These are phyloP conservation scores for Saccharomyces cerevisiae DNA, from an alignment of 805 yeast genomes.

Conservation along the genomic window DNA sequence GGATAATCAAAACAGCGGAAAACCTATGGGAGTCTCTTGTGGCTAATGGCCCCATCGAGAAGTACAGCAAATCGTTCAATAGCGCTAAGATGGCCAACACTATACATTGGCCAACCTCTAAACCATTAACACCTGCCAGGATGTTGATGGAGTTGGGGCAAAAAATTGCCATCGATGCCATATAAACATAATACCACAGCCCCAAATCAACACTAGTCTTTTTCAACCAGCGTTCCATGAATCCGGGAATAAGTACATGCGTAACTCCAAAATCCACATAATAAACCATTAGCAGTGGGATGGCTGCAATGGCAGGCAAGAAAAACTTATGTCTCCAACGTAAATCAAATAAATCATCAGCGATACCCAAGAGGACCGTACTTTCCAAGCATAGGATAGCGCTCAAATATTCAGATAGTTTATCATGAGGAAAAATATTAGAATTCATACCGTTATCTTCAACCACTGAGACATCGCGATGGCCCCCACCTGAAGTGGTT, in stretches of 20 bases:
- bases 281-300: constrained; percentile 85
- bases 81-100: constrained; percentile 65
- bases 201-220: constrained; percentile 59
- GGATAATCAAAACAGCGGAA: constrained; percentile 70
- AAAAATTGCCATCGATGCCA: constrained; percentile 86
- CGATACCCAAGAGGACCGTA: constrained; percentile 76
- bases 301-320: constrained; percentile 86
- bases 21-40: constrained; percentile 78
- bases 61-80: constrained; percentile 68
- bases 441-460: constrained; percentile 8
- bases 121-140: constrained; percentile 91
- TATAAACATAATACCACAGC: constrained; percentile 69
- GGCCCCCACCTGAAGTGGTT: constrained; percentile 51
- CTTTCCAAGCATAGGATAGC: constrained; percentile 77
- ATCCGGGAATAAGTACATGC: constrained; percentile 70
- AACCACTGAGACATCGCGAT: constrained; percentile 28
- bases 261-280: constrained; percentile 93
- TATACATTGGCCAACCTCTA: constrained; percentile 92
- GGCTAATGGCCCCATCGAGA: constrained; percentile 41
- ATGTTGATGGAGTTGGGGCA: constrained; percentile 95
- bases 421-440: constrained; percentile 61
- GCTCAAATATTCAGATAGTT: constrained; percentile 76
- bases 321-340: constrained; percentile 97
- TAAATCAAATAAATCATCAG: constrained; percentile 91
- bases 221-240: constrained; percentile 38